phyloP scores from a whole-genome alignment of 257 asterid species.

The Gardenia jasminoides region DNA sequence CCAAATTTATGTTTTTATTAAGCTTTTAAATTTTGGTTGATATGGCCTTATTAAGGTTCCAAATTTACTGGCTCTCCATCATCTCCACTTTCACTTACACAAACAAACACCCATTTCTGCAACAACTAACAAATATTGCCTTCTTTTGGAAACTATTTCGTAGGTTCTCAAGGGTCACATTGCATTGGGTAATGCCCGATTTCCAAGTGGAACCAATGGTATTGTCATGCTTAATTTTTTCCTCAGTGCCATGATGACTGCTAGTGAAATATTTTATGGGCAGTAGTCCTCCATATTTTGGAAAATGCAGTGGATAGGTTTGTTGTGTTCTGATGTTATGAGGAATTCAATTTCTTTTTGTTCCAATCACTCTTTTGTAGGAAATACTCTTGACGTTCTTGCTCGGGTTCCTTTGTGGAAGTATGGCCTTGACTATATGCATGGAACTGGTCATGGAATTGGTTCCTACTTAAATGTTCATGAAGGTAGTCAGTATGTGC shows the following conservation, averaged over 20 bases:
- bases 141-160: conserved; percentile 18
- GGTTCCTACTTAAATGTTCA: conserved; percentile 95
- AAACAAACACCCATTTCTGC: neutral
- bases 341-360: conserved; percentile 1
- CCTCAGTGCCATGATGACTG: neutral
- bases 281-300: neutral
- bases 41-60: neutral
- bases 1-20: neutral
- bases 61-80: neutral
- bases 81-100: neutral
- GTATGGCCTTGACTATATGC: conserved; percentile 94
- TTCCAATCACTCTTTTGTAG: conserved; percentile 40
- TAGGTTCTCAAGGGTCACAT: conserved; percentile 98
- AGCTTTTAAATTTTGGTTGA: neutral
- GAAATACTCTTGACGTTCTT: conserved; percentile 76
- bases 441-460: conserved; percentile 98
- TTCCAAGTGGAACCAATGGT: conserved; percentile 95
- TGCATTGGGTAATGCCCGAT: conserved; percentile 89
- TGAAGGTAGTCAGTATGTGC: conserved; percentile 55
- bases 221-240: conserved; percentile 24
- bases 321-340: neutral
- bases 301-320: neutral
- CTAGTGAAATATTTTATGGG: neutral
- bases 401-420: conserved; percentile 94
- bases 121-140: neutral